Percentiles rank a stretch among this genome's conserved stretches.
Conservation (phyloP, 495 filamentous ascomycete genomes). For the Saxophila tyrrhenica region DNA sequence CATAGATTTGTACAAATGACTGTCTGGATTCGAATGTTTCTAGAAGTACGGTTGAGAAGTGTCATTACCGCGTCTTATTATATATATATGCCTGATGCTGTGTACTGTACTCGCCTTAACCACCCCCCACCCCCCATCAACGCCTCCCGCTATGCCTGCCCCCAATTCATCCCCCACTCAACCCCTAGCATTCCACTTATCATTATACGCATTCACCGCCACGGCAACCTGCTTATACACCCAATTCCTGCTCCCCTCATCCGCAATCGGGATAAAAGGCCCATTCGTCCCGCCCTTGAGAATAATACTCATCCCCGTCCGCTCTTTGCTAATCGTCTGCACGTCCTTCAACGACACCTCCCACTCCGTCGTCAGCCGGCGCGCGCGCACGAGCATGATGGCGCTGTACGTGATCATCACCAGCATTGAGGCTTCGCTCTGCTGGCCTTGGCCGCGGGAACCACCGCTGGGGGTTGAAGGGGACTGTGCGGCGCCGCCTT, state of each 20-base stretch:
- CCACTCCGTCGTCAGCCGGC: conserved; percentile 81
- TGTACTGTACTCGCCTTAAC: background rate
- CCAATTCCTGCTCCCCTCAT: conserved; percentile 81
- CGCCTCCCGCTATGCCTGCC: background rate
- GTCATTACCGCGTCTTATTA: background rate
- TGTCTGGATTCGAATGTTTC: too few species aligned
- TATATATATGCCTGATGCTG: background rate
- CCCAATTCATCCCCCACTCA: conserved; percentile 13
- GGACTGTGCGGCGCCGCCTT: conserved; percentile 25
- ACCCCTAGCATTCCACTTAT: conserved; percentile 55
- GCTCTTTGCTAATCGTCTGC: conserved; percentile 91
- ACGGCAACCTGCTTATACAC: conserved; percentile 63
- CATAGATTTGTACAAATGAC: background rate
- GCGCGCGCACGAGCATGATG: conserved; percentile 80
- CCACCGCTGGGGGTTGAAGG: conserved; percentile 37
- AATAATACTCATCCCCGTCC: conserved; percentile 81
- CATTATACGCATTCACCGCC: conserved; percentile 60
- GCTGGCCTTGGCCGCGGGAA: conserved; percentile 37
- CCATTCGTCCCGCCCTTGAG: conserved; percentile 85
- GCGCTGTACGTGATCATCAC: conserved; percentile 88
- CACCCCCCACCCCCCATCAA: background rate
- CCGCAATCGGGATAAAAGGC: conserved; percentile 84
- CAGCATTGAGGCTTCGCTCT: conserved; percentile 53
- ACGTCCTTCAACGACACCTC: conserved; percentile 91
- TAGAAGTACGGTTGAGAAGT: background rate